Evolutionary conservation across 306 rosid genomes (phyloP), one percentile per base, ranked within the genome.

Genomic region (Acmispon strigosus): DNA sequence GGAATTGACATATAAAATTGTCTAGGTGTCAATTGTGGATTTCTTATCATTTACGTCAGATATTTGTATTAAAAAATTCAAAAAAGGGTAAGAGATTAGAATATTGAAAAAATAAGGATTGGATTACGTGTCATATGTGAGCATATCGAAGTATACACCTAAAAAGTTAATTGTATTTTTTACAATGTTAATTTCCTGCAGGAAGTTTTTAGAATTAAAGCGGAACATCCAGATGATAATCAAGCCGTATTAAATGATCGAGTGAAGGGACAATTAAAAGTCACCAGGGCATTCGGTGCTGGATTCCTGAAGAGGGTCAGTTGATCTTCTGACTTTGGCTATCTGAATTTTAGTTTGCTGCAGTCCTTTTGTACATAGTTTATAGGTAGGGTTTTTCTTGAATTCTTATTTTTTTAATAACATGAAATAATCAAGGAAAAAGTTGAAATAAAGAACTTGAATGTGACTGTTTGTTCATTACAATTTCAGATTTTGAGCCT

Each of bases 271-370:
- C 88, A 84, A 62, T 77, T 87, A 73, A 87, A 87, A 78, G 91
- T 87, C 53, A 87, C 87, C 72, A 82, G 88, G 74, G 91, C 91
- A 15, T 87, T 87, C 65, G 91, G 91, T 63, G 91, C 91, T 45
- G 91, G 91, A 17, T 87, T 87, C 78, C 57, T 87, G 78, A 87
- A 87, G 82, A 82, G 79, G 88, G 91, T 87, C 76, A 87, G 85
- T 79, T 80, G 78, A 72, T 70, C 59, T 73, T 70, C 49, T 67
- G 75, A 77, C 81, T 76, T 79, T 76, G 70, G 72, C 62, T 57
- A 62, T 78, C 59, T 80, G 69, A 76, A 73, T 66, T 77, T 77
- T 74, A 37, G 61, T 77, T 81, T 77, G 82, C 81, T 59, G 78
- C 56, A 43, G 67, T 81, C 61, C 48, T 73, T 73, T 67, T 72